Evolutionary conservation across 768 basidiomycete genomes (phyloP).

Genomic region (Amanita polypyramis): DNA sequence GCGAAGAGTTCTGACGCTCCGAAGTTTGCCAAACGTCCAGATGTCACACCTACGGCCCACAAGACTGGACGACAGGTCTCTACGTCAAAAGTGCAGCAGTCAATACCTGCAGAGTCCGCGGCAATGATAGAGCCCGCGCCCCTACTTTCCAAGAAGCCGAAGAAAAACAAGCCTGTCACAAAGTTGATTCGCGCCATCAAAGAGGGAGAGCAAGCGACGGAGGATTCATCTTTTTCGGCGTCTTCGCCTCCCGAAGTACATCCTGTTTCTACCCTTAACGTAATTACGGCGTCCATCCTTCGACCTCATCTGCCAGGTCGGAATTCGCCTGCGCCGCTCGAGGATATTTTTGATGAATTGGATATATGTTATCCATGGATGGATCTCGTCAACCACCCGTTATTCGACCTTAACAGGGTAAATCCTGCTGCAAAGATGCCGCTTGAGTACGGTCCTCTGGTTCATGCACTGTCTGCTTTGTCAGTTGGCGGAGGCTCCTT

Average conservation of each 20-base stretch:
- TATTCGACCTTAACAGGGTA: slow-evolving; percentile 65
- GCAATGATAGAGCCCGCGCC: slow-evolving; percentile 42
- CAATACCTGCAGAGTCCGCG: slow-evolving; percentile 19
- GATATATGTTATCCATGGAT: slow-evolving; percentile 48
- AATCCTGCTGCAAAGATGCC: slow-evolving; percentile 74
- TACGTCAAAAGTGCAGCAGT: slow-evolving; percentile 5
- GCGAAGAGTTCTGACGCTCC: slow-evolving; percentile 12
- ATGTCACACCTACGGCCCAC: background rate
- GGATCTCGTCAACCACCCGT: slow-evolving; percentile 58
- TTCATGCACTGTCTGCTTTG: slow-evolving; percentile 77
- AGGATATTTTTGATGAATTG: slow-evolving; percentile 60
- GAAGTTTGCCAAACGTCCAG: slow-evolving; percentile 12
- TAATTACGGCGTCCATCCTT: slow-evolving; percentile 45
- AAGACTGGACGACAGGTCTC: slow-evolving; percentile 15
- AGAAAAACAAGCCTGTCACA: slow-evolving; percentile 62
- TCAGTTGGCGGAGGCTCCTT: slow-evolving; percentile 82
- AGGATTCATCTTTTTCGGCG: slow-evolving; percentile 31
- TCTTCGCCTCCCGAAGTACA: slow-evolving; percentile 39
- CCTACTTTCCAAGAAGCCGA: slow-evolving; percentile 72
- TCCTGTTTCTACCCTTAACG: slow-evolving; percentile 21
- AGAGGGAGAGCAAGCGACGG: slow-evolving; percentile 38
- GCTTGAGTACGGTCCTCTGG: slow-evolving; percentile 75
- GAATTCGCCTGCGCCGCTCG: slow-evolving; percentile 39
- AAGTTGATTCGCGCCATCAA: slow-evolving; percentile 47
- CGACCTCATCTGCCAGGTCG: slow-evolving; percentile 53